A percentile compares a stretch with the other conserved stretches of the same genome.
phyloP scores from a whole-genome alignment of 1,139 yeast species.

The Blastobotrys niveus region DNA sequence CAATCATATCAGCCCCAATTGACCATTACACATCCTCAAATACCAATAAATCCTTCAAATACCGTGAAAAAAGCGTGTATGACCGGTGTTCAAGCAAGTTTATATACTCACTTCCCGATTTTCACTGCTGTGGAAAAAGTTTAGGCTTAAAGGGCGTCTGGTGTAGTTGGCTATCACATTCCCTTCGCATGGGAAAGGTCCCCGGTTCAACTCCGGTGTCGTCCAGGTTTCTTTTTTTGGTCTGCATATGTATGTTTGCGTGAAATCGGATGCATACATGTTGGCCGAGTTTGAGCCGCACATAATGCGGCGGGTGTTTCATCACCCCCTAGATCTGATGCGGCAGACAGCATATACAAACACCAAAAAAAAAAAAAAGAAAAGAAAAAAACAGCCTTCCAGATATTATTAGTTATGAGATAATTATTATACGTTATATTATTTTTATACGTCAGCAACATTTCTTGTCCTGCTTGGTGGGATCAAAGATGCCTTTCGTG shows the following conservation, averaged over 20 bases:
- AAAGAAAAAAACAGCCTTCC: neutral
- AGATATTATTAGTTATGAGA: no score
- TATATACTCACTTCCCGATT: neutral
- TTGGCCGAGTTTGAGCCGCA: slow-evolving; percentile 1
- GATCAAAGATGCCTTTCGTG: slow-evolving; percentile 19
- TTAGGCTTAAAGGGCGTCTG: slow-evolving; percentile 19
- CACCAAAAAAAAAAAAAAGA: neutral
- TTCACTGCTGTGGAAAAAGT: neutral
- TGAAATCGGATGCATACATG: no score
- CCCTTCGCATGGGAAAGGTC: slow-evolving; percentile 25
- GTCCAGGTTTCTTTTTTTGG: slow-evolving; percentile 22
- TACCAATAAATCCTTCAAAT: neutral
- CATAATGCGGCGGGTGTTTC: neutral
- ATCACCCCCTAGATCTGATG: neutral
- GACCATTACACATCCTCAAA: no score
- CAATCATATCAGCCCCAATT: no score
- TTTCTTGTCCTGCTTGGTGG: slow-evolving; percentile 4
- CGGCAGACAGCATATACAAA: neutral
- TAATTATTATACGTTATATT: no score
- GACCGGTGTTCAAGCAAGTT: neutral
- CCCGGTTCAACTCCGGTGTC: slow-evolving; percentile 25
- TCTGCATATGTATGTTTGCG: neutral
- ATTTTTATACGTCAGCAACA: neutral
- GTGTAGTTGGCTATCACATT: slow-evolving; percentile 24
- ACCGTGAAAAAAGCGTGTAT: neutral